These are phyloP conservation scores for Aspergillus egyptiacus DNA, from an alignment of 495 filamentous ascomycete species.

Conservation along the genomic window DNA sequence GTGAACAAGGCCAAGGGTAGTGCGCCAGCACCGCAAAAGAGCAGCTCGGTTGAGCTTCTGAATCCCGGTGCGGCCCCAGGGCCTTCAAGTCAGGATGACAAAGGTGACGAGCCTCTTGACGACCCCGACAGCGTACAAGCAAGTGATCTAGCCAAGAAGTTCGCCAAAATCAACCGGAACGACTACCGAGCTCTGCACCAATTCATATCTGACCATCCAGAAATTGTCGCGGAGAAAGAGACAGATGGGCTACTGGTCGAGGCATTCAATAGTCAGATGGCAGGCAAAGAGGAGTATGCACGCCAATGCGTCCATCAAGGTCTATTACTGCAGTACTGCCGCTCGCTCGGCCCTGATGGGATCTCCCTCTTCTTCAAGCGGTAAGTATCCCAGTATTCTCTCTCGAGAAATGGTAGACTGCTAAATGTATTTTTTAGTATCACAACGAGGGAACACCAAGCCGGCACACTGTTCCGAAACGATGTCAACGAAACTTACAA, in stretches of 20 bases:
- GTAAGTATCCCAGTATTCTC: constrained; percentile 25
- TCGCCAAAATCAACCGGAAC: constrained; percentile 68
- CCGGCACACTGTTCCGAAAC: constrained; percentile 83
- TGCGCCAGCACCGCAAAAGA: constrained; percentile 23
- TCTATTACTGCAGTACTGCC: constrained; percentile 88
- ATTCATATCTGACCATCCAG: constrained; percentile 69
- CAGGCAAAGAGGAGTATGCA: constrained; percentile 66
- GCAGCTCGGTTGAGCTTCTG: constrained; percentile 63
- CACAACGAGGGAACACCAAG: constrained; percentile 85
- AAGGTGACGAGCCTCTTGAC: constrained; percentile 52
- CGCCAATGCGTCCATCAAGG: constrained; percentile 92
- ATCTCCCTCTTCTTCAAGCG: constrained; percentile 91
- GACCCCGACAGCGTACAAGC: constrained; percentile 70
- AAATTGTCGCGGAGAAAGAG: constrained; percentile 77
- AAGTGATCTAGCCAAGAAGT: constrained; percentile 67
- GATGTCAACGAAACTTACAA: constrained; percentile 84
- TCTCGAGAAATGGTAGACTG: not conserved
- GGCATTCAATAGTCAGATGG: constrained; percentile 80
- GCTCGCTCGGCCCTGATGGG: constrained; percentile 79
- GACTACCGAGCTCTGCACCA: constrained; percentile 67
- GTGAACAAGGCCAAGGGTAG: constrained; percentile 56
- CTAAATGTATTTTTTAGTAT: constrained; percentile 49
- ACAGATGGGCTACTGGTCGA: constrained; percentile 86
- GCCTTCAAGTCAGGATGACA: constrained; percentile 39
- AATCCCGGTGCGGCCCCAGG: constrained; percentile 56